Conservation (phyloP, 2,329 filamentous ascomycete species). For the Botrytis cinerea region DNA sequence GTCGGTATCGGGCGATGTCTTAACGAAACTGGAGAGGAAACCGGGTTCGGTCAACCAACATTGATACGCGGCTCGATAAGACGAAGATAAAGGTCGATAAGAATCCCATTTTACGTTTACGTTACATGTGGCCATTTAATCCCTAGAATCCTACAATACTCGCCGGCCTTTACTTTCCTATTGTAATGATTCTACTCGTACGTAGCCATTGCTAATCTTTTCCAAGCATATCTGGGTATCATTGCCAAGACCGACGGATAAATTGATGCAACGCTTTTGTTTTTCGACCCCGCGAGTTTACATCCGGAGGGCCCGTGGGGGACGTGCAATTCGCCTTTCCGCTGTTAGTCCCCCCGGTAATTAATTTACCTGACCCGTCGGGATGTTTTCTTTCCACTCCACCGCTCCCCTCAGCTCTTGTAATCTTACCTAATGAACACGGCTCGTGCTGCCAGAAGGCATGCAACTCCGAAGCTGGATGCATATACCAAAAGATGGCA, state of each 20-base stretch:
- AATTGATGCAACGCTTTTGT: neutral
- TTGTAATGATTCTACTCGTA: neutral
- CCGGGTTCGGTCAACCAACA: neutral
- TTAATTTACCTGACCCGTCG: neutral
- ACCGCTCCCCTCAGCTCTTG: neutral
- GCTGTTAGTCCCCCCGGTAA: neutral
- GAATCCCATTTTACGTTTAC: neutral
- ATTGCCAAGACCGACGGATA: neutral
- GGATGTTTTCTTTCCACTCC: neutral
- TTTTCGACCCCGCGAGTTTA: neutral
- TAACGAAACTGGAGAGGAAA: neutral
- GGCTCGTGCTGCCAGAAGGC: neutral
- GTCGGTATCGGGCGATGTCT: neutral
- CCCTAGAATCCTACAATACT: neutral
- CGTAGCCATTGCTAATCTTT: too few relatives aligned
- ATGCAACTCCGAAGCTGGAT: neutral
- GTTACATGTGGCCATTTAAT: neutral
- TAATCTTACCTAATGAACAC: neutral
- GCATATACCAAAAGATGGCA: neutral
- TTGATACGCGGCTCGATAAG: constrained; percentile 1
- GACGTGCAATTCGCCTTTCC: neutral
- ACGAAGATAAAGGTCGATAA: constrained; percentile 3
- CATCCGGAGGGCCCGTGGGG: neutral
- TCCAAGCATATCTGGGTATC: neutral
- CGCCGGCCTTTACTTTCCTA: neutral